Evolutionary conservation across 2,329 filamentous ascomycete genomes (phyloP).

Genomic region (Nemania abortiva): DNA sequence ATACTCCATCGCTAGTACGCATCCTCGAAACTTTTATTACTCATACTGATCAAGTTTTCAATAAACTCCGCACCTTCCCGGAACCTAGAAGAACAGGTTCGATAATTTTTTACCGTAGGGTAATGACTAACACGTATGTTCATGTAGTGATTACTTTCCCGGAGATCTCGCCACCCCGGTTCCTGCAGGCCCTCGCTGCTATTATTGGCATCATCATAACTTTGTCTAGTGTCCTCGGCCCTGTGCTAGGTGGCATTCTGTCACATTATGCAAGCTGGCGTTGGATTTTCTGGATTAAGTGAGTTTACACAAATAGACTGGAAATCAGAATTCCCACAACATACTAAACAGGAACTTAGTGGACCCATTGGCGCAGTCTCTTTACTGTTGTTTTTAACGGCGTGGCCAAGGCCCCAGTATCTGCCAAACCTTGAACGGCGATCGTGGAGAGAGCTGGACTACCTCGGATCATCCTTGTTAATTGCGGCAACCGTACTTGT

Average conservation of each 20-base stretch:
- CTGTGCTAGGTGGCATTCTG: conserved; percentile 64
- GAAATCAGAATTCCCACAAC: conserved; percentile 30
- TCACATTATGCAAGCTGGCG: conserved; percentile 64
- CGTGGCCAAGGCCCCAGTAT: conserved; percentile 62
- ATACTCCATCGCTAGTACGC: conserved; percentile 63
- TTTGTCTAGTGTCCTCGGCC: conserved; percentile 63
- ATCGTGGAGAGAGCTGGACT: conserved; percentile 65
- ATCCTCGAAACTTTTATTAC: conserved; percentile 3
- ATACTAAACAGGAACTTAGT: conserved; percentile 51
- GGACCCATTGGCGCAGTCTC: conserved; percentile 64
- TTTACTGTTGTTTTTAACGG: conserved; percentile 59
- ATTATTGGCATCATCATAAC: conserved; percentile 64
- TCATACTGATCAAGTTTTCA: not conserved
- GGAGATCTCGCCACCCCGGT: conserved; percentile 59
- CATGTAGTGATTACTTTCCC: conserved; percentile 62
- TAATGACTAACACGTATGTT: conserved; percentile 16
- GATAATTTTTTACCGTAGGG: not conserved
- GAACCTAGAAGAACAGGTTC: not conserved
- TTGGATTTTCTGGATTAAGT: conserved; percentile 73
- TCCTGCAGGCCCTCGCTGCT: conserved; percentile 59
- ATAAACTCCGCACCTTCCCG: not conserved
- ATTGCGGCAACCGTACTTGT: conserved; percentile 66
- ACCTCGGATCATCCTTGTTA: conserved; percentile 65
- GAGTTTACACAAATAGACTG: conserved; percentile 41
- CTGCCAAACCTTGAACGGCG: conserved; percentile 55